Percentiles rank a stretch among this genome's conserved stretches.
phyloP scores from a whole-genome alignment of 331 rosid genomes.

The Malus hybrid region DNA sequence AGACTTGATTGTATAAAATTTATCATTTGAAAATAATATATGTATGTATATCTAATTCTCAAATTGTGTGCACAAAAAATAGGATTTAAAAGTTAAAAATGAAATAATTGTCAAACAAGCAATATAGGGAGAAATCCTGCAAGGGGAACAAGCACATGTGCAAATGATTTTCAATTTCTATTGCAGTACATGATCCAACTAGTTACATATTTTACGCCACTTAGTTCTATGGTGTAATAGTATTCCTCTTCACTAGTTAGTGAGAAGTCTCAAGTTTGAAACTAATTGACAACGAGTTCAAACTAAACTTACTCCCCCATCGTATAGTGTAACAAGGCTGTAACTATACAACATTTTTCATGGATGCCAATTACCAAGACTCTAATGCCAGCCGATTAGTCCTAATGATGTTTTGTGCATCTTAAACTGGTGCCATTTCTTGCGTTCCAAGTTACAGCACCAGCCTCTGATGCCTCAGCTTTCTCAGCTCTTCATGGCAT shows the following conservation, averaged over 20 bases:
- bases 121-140: neutral
- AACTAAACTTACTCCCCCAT: neutral
- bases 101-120: neutral
- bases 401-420: neutral
- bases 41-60: no score
- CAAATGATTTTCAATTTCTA: neutral
- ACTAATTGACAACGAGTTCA: neutral
- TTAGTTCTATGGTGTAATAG: no score
- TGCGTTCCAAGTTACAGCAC: constrained; percentile 4
- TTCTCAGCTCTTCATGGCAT: constrained; percentile 29
- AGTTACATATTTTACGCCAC: no score
- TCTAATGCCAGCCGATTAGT: neutral
- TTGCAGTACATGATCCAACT: no score
- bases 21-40: no score
- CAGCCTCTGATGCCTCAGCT: constrained; percentile 31
- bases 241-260: neutral
- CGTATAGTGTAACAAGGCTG: neutral
- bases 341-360: neutral
- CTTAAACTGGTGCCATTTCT: neutral
- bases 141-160: neutral
- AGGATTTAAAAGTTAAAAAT: no score
- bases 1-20: no score
- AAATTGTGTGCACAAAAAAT: neutral
- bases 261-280: no score
- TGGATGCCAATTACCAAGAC: neutral